Conservation (phyloP, 2,329 filamentous ascomycete species). For the Sclerotinia spermophila region DNA sequence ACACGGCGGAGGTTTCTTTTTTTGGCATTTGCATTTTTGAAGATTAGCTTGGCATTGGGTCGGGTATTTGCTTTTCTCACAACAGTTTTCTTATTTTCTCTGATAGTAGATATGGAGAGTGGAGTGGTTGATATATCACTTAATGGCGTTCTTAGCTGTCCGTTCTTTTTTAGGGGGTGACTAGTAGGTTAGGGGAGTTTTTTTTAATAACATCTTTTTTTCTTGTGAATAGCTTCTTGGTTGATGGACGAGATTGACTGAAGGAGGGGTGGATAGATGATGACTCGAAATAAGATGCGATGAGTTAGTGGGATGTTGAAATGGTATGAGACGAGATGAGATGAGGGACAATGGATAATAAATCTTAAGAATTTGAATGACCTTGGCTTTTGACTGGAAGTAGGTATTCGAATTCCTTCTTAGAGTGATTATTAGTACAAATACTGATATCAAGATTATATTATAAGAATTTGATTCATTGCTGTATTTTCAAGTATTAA, state of each 20-base stretch:
- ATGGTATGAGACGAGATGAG: not conserved
- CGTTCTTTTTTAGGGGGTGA: not conserved
- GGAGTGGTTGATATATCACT: not conserved
- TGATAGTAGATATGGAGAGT: not conserved
- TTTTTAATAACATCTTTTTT: not conserved
- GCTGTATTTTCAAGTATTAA: not conserved
- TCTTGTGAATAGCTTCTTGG: not conserved
- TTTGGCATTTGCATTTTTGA: not conserved
- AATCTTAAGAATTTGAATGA: not conserved
- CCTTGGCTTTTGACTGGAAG: not conserved
- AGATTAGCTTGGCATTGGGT: conserved; percentile 1
- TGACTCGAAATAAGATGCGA: not conserved
- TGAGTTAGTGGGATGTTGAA: not conserved
- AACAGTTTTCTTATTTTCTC: not conserved
- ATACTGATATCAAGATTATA: not conserved
- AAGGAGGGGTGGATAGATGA: not conserved
- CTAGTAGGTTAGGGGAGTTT: not conserved
- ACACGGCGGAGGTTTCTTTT: not conserved
- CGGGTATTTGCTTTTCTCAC: not conserved
- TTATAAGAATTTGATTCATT: not conserved
- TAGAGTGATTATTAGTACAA: not conserved
- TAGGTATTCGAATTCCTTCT: not conserved
- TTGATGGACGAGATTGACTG: not conserved
- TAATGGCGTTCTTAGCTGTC: conserved; percentile 7
- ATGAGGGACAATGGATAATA: conserved; percentile 3